Percentiles rank a stretch among this genome's conserved stretches.
Conservation (phyloP, 768 basidiomycete genomes). For the Crucibulum laeve region DNA sequence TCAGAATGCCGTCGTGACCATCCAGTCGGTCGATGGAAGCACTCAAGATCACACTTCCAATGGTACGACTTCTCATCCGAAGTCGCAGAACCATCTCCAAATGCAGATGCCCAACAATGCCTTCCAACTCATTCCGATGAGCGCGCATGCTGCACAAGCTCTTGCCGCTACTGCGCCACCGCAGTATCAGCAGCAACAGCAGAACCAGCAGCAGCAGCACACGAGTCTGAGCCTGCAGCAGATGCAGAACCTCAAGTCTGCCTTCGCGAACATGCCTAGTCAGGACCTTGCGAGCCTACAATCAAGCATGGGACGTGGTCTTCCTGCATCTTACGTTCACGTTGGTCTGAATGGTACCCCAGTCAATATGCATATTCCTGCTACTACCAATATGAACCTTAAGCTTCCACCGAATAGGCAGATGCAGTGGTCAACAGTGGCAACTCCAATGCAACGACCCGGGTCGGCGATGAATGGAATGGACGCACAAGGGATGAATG, state of each 20-base stretch:
- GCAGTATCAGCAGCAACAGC: conserved; percentile 28
- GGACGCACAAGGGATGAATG: conserved; percentile 32
- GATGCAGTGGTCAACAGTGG: conserved; percentile 31
- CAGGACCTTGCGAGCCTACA: conserved; percentile 35
- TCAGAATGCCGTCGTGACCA: conserved; percentile 24
- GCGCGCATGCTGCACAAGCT: conserved; percentile 24
- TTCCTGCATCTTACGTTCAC: conserved; percentile 34
- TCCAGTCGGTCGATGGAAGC: conserved; percentile 13
- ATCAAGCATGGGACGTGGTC: conserved; percentile 21
- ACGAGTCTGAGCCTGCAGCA: conserved; percentile 57
- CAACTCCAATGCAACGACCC: conserved; percentile 27
- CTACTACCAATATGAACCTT: conserved; percentile 29
- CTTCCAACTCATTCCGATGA: conserved; percentile 44
- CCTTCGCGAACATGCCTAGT: conserved; percentile 38
- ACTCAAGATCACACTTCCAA: conserved; percentile 10
- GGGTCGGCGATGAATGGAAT: conserved; percentile 26
- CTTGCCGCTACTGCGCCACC: conserved; percentile 31
- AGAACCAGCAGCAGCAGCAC: conserved; percentile 28
- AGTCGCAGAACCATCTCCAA: conserved; percentile 35
- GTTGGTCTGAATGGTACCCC: conserved; percentile 28
- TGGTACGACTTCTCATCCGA: conserved; percentile 30
- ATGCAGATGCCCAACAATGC: conserved; percentile 34
- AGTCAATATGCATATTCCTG: conserved; percentile 33
- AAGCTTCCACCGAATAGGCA: conserved; percentile 37
- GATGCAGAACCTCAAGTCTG: conserved; percentile 55